Percentiles rank a stretch among this genome's conserved stretches.
These are phyloP conservation scores for Aspergillus indologenus DNA, from an alignment of 495 filamentous ascomycete genomes.

Conservation along the genomic window DNA sequence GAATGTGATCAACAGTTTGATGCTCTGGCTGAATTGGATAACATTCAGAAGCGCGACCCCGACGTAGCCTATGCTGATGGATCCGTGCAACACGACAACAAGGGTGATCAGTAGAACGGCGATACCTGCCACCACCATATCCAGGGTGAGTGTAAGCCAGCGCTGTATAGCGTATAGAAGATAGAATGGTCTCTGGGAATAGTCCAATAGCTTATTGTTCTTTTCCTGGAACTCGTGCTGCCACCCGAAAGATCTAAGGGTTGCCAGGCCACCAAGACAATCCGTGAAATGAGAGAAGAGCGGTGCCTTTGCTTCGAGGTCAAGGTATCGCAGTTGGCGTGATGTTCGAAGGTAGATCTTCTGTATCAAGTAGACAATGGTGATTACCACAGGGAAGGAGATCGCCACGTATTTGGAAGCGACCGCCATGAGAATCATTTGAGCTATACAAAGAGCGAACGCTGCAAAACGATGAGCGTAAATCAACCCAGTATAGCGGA, in stretches of 20 bases:
- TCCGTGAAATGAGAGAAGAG: conserved; percentile 54
- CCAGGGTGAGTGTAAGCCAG: conserved; percentile 43
- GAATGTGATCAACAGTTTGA: conserved; percentile 50
- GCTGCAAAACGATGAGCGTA: conserved; percentile 12
- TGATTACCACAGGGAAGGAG: conserved; percentile 35
- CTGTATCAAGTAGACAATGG: conserved; percentile 46
- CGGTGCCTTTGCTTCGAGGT: conserved; percentile 54
- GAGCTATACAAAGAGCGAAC: conserved; percentile 34
- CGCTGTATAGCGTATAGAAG: conserved; percentile 43
- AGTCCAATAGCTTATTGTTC: conserved; percentile 46
- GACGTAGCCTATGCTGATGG: conserved; percentile 36
- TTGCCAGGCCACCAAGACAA: conserved; percentile 33
- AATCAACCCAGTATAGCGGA: not conserved
- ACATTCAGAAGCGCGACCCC: conserved; percentile 53
- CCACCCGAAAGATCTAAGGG: conserved; percentile 52
- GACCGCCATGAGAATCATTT: conserved; percentile 39
- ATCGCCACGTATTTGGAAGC: conserved; percentile 37
- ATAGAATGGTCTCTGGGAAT: conserved; percentile 51
- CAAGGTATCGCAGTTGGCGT: conserved; percentile 54
- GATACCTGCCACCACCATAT: conserved; percentile 35
- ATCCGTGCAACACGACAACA: conserved; percentile 31
- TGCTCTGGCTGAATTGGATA: conserved; percentile 37
- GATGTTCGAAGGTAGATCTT: conserved; percentile 56
- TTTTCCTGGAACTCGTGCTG: conserved; percentile 30
- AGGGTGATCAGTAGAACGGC: conserved; percentile 40